Evolutionary conservation across 1,284 basidiomycete genomes (phyloP).

Genomic region (Phellinidium pouzarii): DNA sequence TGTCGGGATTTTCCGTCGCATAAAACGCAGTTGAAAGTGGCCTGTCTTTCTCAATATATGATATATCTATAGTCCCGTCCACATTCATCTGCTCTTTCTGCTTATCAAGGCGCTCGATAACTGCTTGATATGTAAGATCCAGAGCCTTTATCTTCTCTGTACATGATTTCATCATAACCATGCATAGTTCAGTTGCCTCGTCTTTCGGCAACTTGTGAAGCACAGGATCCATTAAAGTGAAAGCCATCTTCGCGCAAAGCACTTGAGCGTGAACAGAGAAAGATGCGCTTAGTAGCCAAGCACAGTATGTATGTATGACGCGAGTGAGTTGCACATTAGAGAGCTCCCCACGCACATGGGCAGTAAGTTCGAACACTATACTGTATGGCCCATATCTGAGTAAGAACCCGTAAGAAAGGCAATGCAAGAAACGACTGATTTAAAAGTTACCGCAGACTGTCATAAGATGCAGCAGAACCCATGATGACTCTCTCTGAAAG

Average conservation of each 20-base stretch:
- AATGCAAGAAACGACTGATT: neutral
- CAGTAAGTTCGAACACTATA: constrained; percentile 89
- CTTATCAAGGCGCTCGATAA: constrained; percentile 41
- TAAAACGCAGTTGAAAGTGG: constrained; percentile 71
- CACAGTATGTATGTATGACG: constrained; percentile 82
- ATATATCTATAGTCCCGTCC: constrained; percentile 36
- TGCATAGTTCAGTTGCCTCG: constrained; percentile 62
- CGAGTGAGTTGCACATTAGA: constrained; percentile 72
- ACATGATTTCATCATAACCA: constrained; percentile 77
- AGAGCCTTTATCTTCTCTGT: constrained; percentile 85
- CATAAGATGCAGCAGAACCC: constrained; percentile 77
- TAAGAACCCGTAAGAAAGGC: constrained; percentile 13
- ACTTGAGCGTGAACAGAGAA: constrained; percentile 82
- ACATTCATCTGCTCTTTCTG: constrained; percentile 46
- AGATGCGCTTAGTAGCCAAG: constrained; percentile 86
- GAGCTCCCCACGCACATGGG: constrained; percentile 86
- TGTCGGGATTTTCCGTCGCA: constrained; percentile 72
- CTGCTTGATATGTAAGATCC: constrained; percentile 58
- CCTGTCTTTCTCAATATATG: constrained; percentile 72
- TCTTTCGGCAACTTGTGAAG: constrained; percentile 65
- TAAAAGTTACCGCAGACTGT: constrained; percentile 63
- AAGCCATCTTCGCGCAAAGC: constrained; percentile 90
- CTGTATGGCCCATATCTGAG: constrained; percentile 76
- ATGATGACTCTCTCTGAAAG: constrained; percentile 90
- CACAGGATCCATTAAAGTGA: constrained; percentile 84